Percentiles rank a stretch among this genome's conserved stretches.
Evolutionary conservation across 1,284 basidiomycete genomes (phyloP).

Genomic region (Sphaerobolus stellatus): DNA sequence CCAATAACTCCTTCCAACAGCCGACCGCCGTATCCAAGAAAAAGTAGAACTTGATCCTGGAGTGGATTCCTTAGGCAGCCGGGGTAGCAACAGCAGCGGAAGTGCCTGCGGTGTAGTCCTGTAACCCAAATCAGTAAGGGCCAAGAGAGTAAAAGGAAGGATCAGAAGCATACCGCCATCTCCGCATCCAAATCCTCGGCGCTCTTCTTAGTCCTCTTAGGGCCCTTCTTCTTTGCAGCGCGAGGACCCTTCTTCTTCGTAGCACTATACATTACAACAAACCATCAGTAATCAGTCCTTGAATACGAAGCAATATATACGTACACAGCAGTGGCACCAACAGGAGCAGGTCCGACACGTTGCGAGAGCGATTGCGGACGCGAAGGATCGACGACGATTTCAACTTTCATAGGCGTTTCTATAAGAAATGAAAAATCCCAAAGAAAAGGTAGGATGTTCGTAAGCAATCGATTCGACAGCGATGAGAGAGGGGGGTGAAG

Average conservation of each 20-base stretch:
- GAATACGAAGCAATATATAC: constrained; percentile 6
- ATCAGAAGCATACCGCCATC: constrained; percentile 65
- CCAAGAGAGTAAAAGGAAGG: constrained; percentile 3
- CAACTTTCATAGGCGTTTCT: constrained; percentile 98
- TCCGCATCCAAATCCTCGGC: constrained; percentile 78
- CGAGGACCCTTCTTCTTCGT: constrained; percentile 49
- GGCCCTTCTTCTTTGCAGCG: constrained; percentile 50
- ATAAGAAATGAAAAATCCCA: constrained; percentile 27
- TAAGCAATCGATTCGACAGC: constrained; percentile 6
- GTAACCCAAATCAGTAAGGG: constrained; percentile 15
- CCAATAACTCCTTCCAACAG: not conserved
- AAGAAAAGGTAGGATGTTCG: constrained; percentile 8
- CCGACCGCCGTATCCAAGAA: not conserved
- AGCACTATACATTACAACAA: constrained; percentile 29
- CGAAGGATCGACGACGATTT: constrained; percentile 91
- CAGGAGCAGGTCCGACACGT: constrained; percentile 65
- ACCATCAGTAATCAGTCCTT: constrained; percentile 13
- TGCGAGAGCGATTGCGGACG: constrained; percentile 64
- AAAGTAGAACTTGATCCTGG: not conserved
- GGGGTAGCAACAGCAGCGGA: constrained; percentile 11
- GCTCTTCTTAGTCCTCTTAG: constrained; percentile 62
- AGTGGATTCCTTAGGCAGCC: too few species aligned
- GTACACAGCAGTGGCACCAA: constrained; percentile 32
- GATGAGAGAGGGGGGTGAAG: too few species aligned
- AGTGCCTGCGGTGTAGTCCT: constrained; percentile 21